These are phyloP conservation scores for Penicillium tannophilum DNA, from an alignment of 495 filamentous ascomycete genomes.

Conservation along the genomic window DNA sequence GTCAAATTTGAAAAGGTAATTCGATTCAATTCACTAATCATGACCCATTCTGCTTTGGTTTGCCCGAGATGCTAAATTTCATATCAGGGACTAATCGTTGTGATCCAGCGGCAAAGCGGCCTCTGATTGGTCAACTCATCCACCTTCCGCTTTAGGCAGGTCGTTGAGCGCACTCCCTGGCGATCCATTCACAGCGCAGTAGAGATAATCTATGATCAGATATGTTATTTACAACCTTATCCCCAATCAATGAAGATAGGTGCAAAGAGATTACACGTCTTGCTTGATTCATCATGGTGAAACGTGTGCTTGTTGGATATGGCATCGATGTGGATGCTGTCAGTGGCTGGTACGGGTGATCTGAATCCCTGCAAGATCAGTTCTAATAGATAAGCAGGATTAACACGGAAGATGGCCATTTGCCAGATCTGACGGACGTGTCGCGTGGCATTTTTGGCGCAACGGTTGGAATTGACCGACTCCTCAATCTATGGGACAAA, in stretches of 20 bases:
- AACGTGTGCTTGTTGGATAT: slow-evolving; percentile 4
- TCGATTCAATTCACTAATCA: too few species aligned
- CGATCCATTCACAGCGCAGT: too few species aligned
- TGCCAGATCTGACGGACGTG: slow-evolving; percentile 3
- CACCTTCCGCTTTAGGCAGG: background rate
- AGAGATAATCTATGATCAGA: too few species aligned
- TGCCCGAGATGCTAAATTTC: too few species aligned
- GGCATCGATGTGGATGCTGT: slow-evolving; percentile 9
- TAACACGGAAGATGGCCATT: slow-evolving; percentile 9
- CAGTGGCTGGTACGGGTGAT: slow-evolving; percentile 2
- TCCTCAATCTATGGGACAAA: slow-evolving; percentile 39
- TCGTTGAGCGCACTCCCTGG: background rate
- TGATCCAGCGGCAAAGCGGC: background rate
- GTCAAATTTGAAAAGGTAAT: too few species aligned
- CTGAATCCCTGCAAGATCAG: background rate
- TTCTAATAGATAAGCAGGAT: background rate
- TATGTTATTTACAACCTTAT: too few species aligned
- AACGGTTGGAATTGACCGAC: slow-evolving; percentile 42
- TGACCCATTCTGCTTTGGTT: too few species aligned
- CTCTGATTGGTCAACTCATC: background rate
- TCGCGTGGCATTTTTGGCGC: slow-evolving; percentile 39
- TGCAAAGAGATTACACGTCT: too few species aligned
- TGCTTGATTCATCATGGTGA: background rate
- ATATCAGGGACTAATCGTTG: too few species aligned
- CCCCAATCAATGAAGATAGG: too few species aligned